phyloP scores from a whole-genome alignment of 2,329 filamentous ascomycete genomes.

The Aspergillus nomiae region DNA sequence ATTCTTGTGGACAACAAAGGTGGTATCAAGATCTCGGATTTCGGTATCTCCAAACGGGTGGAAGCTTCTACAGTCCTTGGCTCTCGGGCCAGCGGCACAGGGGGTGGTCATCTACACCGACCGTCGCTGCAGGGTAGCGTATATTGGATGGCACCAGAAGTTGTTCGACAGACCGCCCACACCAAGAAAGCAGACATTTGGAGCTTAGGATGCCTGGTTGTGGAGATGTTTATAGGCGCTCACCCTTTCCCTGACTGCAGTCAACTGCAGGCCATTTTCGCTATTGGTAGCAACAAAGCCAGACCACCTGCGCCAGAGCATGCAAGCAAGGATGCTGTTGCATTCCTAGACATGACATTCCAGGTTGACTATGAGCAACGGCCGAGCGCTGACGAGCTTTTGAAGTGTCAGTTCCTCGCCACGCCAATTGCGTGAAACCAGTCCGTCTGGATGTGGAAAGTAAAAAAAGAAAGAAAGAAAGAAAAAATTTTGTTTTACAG shows the following conservation, averaged over 20 bases:
- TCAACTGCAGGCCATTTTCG: conserved; percentile 97
- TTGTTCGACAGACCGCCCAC: conserved; percentile 96
- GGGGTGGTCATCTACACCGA: conserved; percentile 50
- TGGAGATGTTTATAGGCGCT: conserved; percentile 98
- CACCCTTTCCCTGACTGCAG: conserved; percentile 97
- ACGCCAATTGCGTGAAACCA: conserved; percentile 60
- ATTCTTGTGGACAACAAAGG: conserved; percentile 99
- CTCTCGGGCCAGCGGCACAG: conserved; percentile 41
- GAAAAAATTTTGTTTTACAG: not conserved
- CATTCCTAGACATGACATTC: conserved; percentile 86
- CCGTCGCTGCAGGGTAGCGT: conserved; percentile 92
- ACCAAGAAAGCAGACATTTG: conserved; percentile 98
- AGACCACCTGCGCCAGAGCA: conserved; percentile 85
- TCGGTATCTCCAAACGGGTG: conserved; percentile 97
- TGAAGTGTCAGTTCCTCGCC: conserved; percentile 78
- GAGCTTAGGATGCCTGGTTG: conserved; percentile 93
- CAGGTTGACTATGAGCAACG: conserved; percentile 92
- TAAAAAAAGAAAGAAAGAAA: not conserved
- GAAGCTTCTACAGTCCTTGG: conserved; percentile 82
- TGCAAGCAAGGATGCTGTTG: conserved; percentile 79
- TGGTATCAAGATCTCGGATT: conserved; percentile 98
- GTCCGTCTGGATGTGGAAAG: not conserved
- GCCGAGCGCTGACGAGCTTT: conserved; percentile 87
- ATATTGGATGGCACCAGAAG: conserved; percentile 99
- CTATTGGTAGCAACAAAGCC: conserved; percentile 87